Conservation (phyloP, 1,284 basidiomycete genomes). For the Malassezia dermatis region DNA sequence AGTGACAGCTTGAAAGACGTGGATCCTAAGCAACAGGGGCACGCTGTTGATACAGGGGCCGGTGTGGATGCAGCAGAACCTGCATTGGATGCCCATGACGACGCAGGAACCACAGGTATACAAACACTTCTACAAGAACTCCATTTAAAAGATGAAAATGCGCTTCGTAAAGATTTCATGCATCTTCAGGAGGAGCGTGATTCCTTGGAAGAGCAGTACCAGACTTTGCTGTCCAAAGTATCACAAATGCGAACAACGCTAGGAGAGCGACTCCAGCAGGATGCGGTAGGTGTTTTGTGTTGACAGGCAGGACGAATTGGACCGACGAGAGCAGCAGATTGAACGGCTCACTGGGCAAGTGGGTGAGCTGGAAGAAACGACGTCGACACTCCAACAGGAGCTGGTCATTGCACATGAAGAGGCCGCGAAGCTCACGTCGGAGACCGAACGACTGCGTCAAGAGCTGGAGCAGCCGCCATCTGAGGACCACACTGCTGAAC, state of each 20-base stretch:
- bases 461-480: slow-evolving; percentile 24
- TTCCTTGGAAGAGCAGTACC: slow-evolving; percentile 69
- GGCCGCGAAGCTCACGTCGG: slow-evolving; percentile 19
- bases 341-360: slow-evolving; percentile 24
- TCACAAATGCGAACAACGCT: slow-evolving; percentile 85
- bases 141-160: not conserved
- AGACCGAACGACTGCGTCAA: slow-evolving; percentile 24
- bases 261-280: slow-evolving; percentile 86
- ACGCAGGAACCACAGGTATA: not conserved
- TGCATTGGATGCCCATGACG: not conserved
- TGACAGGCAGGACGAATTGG: slow-evolving; percentile 34
- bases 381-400: slow-evolving; percentile 20
- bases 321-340: slow-evolving; percentile 40
- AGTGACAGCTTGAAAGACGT: not conserved
- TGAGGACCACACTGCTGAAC: slow-evolving; percentile 23
- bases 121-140: not conserved
- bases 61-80: not conserved
- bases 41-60: not conserved
- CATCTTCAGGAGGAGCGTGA: slow-evolving; percentile 64
- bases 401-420: slow-evolving; percentile 26
- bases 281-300: slow-evolving; percentile 64
- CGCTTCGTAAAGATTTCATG: slow-evolving; percentile 17
- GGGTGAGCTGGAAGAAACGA: not conserved
- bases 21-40: not conserved
- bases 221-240: slow-evolving; percentile 72